Evolutionary conservation across 2,329 filamentous ascomycete species (phyloP), one percentile per base, ranked within the genome.

Genomic region (Cryphonectria carpinicola): DNA sequence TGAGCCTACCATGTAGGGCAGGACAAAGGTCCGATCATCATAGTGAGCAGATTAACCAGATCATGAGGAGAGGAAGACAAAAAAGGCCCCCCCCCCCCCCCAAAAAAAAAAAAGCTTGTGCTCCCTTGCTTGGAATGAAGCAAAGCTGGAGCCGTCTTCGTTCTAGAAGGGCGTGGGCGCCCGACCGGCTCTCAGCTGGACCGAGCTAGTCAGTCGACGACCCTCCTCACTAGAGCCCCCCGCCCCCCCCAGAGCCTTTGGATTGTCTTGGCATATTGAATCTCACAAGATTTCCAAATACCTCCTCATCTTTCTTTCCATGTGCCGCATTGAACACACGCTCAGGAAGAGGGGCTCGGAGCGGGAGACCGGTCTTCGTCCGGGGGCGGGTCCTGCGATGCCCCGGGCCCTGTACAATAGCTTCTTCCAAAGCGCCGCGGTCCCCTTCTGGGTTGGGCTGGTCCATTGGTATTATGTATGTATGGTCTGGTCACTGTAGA

Each of bases 41-140:
- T 62, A 39, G 22, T 46, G 32, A 46, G 25, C n/a, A 28, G 39
- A 28, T 28, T 28, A 14, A 10, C 13, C 6, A 22, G n/a, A 22
- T 39, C 25, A 43, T 46, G n/a, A 4, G 41, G 19, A 17, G 4
- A 63, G 7, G 37, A 37, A 37, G 37, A 37, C 37, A 37, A 35
- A 17, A 35, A 35, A 37, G 4, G 7, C 2, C 19, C 32, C 0
- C 39, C 35, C 3, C 28, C 35, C 3, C n/a, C n/a, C n/a, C n/a
- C n/a, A n/a, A n/a, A n/a, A n/a, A n/a, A 14, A 35, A 41, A 65
- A 49, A 46, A n/a, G 58, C 58, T 61, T 25, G 32, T 61, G 54
- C 63, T 65, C 63, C 63, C 63, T 65, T 65, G 63, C 63, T 65
- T 58, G 54, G 54, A 32, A 13, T 52, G n/a, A 61, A 61, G 58